Percentiles rank a stretch among this genome's conserved stretches.
Evolutionary conservation across 371 early-diverging fungal species (phyloP).

Genomic region (Synchytrium microbalum): DNA sequence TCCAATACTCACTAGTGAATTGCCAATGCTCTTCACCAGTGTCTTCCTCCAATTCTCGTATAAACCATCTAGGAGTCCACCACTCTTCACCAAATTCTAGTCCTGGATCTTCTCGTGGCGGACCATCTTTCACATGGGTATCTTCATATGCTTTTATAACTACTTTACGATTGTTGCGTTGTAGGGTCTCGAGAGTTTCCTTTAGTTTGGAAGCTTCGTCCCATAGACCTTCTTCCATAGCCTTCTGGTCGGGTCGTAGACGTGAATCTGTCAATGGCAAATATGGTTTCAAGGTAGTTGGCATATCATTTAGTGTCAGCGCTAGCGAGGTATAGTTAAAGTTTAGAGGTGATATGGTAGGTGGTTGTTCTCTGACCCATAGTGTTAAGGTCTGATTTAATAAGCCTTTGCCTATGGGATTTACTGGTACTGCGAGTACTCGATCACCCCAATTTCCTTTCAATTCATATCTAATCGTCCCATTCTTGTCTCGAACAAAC

Average conservation of each 20-base stretch:
- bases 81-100: conserved; percentile 28
- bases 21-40: conserved; percentile 58
- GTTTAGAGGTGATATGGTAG: conserved; percentile 13
- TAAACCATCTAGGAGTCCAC: conserved; percentile 70
- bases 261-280: conserved; percentile 73
- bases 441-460: conserved; percentile 64
- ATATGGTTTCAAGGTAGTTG: conserved; percentile 38
- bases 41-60: conserved; percentile 50
- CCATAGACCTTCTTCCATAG: conserved; percentile 53
- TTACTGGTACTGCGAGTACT: conserved; percentile 49
- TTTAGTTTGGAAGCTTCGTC: conserved; percentile 60
- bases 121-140: conserved; percentile 23
- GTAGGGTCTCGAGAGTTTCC: conserved; percentile 60
- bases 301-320: conserved; percentile 61
- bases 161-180: conserved; percentile 51
- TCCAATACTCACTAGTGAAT: conserved; percentile 54
- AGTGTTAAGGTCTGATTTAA: conserved; percentile 41
- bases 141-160: conserved; percentile 24
- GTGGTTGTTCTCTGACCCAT: conserved; percentile 57
- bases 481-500: conserved; percentile 44
- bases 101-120: conserved; percentile 26
- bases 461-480: conserved; percentile 51
- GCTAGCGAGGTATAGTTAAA: conserved; percentile 73
- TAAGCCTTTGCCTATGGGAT: conserved; percentile 3
- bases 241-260: conserved; percentile 66